Evolutionary conservation across 129 eudicot species (phyloP).

Genomic region (Centrapalus pauciflorus): DNA sequence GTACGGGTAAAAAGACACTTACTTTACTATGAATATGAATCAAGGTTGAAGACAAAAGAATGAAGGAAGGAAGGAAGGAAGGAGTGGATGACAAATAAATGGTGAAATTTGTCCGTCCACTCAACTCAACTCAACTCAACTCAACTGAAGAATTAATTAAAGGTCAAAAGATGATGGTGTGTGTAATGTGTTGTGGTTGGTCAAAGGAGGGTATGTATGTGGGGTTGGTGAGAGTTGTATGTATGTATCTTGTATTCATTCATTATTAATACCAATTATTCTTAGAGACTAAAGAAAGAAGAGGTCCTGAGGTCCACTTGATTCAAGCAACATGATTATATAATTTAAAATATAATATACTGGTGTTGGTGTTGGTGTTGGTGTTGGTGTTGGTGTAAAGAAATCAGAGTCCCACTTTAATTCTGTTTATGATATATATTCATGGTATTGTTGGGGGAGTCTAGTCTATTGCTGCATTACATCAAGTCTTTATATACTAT

Average conservation of each 20-base stretch:
- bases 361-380: too few relatives aligned
- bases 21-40: too few relatives aligned
- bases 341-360: too few relatives aligned
- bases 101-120: constrained; percentile 26
- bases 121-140: constrained; percentile 3
- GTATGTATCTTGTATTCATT: constrained; percentile 7
- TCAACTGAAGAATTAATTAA: too few relatives aligned
- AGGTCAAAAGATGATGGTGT: background rate
- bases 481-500: too few relatives aligned
- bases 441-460: too few relatives aligned
- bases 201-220: constrained; percentile 6
- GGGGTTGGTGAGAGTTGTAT: constrained; percentile 22
- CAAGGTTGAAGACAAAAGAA: too few relatives aligned
- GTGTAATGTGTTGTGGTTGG: constrained; percentile 19
- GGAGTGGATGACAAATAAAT: constrained; percentile 14
- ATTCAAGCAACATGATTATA: constrained; percentile 13
- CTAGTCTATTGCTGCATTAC: too few relatives aligned
- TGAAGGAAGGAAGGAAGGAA: constrained; percentile 1
- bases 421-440: too few relatives aligned
- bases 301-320: constrained; percentile 23
- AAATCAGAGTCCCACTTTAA: background rate
- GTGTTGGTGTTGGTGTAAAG: constrained; percentile 16
- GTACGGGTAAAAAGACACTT: constrained; percentile 7
- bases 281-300: too few relatives aligned
- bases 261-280: constrained; percentile 18